phyloP scores from a whole-genome alignment of 106 monocot genomes.

The Alisma plantagoaquatica region DNA sequence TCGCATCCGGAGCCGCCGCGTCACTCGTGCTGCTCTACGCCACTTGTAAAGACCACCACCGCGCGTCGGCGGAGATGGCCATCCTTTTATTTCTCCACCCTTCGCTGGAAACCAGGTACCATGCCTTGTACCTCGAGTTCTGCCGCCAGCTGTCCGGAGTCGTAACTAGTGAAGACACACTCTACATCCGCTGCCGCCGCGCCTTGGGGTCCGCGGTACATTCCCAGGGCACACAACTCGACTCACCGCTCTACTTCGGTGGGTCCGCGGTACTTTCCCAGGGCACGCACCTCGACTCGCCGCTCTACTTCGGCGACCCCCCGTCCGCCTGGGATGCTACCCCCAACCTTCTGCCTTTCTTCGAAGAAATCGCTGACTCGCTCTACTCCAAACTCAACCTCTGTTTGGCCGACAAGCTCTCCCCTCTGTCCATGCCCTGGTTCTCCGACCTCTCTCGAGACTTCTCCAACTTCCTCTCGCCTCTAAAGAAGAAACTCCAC shows the following conservation, averaged over 20 bases:
- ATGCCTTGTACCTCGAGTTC: constrained; percentile 47
- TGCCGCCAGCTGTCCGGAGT: constrained; percentile 33
- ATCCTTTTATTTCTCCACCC: constrained; percentile 30
- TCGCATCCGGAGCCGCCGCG: constrained; percentile 29
- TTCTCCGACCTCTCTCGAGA: constrained; percentile 9
- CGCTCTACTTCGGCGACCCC: not conserved
- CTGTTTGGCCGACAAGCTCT: constrained; percentile 6
- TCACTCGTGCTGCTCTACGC: constrained; percentile 53
- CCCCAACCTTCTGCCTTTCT: constrained; percentile 32
- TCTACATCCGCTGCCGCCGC: constrained; percentile 44
- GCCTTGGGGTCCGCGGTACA: constrained; percentile 16
- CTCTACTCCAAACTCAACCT: not conserved
- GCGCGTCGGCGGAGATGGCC: constrained; percentile 12
- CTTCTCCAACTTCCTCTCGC: constrained; percentile 32
- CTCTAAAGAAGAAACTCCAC: constrained; percentile 10
- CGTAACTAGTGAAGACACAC: constrained; percentile 25
- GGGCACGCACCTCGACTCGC: not conserved
- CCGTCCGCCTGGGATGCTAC: constrained; percentile 1
- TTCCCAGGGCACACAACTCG: not conserved
- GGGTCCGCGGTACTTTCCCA: constrained; percentile 1
- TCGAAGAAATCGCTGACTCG: constrained; percentile 15
- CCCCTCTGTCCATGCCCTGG: not conserved
- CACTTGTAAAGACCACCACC: not conserved
- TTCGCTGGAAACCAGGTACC: constrained; percentile 9
- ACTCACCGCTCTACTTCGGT: constrained; percentile 4